phyloP scores from a whole-genome alignment of 768 basidiomycete genomes.

The Mycena sanguinolenta region DNA sequence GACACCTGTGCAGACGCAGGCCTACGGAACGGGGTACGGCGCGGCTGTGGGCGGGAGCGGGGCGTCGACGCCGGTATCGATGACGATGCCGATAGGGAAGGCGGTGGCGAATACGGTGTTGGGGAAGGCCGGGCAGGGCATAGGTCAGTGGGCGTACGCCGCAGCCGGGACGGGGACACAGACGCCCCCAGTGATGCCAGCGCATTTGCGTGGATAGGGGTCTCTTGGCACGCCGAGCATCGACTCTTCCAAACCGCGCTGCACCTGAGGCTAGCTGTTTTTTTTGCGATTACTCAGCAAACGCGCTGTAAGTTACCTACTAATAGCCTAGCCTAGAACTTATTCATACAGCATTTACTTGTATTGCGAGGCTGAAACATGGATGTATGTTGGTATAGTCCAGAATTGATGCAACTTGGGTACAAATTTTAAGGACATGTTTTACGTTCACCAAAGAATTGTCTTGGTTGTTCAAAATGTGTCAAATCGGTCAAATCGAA shows the following conservation, averaged over 20 bases:
- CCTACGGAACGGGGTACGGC: slow-evolving; percentile 46
- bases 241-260: neutral
- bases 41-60: slow-evolving; percentile 47
- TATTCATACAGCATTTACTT: slow-evolving; percentile 26
- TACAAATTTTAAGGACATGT: too few relatives aligned
- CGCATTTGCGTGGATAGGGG: slow-evolving; percentile 42
- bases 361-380: neutral
- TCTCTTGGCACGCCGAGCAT: slow-evolving; percentile 2
- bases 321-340: slow-evolving; percentile 2
- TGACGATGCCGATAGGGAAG: slow-evolving; percentile 46
- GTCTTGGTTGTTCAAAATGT: too few relatives aligned
- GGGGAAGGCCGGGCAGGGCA: slow-evolving; percentile 21
- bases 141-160: slow-evolving; percentile 1
- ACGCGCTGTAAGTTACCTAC: too few relatives aligned
- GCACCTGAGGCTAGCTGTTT: neutral
- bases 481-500: too few relatives aligned
- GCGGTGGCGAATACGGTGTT: slow-evolving; percentile 69
- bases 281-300: neutral
- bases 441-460: too few relatives aligned
- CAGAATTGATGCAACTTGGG: too few relatives aligned
- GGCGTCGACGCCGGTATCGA: slow-evolving; percentile 45
- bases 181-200: slow-evolving; percentile 41
- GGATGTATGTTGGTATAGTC: too few relatives aligned
- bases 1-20: slow-evolving; percentile 33
- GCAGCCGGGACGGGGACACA: slow-evolving; percentile 21